phyloP scores from a whole-genome alignment of 2,329 filamentous ascomycete species.

The Calonectria pseudoreteaudii region DNA sequence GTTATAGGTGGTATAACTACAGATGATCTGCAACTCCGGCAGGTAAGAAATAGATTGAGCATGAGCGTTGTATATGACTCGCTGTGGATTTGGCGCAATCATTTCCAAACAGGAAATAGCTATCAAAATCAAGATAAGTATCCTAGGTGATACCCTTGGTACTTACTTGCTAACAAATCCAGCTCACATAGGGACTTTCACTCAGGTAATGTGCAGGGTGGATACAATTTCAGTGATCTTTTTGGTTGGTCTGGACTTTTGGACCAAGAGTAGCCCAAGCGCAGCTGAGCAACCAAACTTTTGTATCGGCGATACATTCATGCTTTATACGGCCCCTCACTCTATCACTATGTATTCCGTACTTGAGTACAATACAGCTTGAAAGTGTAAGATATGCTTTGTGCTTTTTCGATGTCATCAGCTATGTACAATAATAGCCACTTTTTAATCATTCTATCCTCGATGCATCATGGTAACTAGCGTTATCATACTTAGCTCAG shows the following conservation, averaged over 20 bases:
- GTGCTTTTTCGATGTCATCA: no score
- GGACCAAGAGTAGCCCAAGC: neutral
- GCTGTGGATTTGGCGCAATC: slow-evolving; percentile 17
- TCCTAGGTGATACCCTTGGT: neutral
- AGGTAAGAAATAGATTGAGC: slow-evolving; percentile 13
- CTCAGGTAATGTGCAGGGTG: neutral
- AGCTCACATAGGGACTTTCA: neutral
- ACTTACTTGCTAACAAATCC: neutral
- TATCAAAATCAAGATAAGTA: neutral
- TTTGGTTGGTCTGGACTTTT: neutral
- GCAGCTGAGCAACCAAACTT: no score
- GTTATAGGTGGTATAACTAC: neutral
- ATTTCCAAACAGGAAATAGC: neutral
- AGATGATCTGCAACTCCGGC: neutral
- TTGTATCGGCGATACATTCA: neutral
- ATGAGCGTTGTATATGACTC: slow-evolving; percentile 20
- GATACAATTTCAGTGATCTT: neutral
- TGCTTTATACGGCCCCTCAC: neutral
- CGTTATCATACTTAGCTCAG: neutral
- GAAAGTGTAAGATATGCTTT: no score
- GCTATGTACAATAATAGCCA: no score
- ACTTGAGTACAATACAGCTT: neutral
- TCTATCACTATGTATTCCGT: neutral
- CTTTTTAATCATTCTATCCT: neutral
- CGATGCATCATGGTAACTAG: neutral